These are phyloP conservation scores for Citrullus amarus DNA, from an alignment of 306 rosid species.

Conservation along the genomic window DNA sequence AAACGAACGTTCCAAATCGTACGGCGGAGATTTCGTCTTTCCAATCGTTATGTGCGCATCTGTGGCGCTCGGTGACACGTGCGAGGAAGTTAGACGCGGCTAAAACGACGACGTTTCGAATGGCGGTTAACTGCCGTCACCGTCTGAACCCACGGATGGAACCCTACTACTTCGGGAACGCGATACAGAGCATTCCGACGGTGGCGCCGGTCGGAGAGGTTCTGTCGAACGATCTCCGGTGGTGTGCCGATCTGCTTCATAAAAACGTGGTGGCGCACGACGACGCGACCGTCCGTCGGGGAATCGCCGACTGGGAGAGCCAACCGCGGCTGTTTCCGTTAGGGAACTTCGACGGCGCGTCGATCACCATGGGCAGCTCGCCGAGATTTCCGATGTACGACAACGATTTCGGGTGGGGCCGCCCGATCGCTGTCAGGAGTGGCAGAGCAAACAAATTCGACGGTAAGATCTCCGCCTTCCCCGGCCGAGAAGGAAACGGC, in stretches of 20 bases:
- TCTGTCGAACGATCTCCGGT: slow-evolving; percentile 6
- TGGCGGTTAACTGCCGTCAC: slow-evolving; percentile 20
- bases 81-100: slow-evolving; percentile 7
- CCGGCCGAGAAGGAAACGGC: slow-evolving; percentile 12
- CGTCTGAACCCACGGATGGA: slow-evolving; percentile 9
- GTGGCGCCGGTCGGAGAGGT: slow-evolving; percentile 8
- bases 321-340: slow-evolving; percentile 12
- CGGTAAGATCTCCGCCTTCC: slow-evolving; percentile 20
- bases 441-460: slow-evolving; percentile 17
- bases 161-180: slow-evolving; percentile 12
- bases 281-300: slow-evolving; percentile 15
- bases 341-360: slow-evolving; percentile 15
- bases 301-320: slow-evolving; percentile 13
- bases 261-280: slow-evolving; percentile 12
- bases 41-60: slow-evolving; percentile 9
- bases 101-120: slow-evolving; percentile 14
- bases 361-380: slow-evolving; percentile 19
- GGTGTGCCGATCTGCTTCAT: slow-evolving; percentile 14
- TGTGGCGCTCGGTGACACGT: slow-evolving; percentile 14
- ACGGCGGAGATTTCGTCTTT: slow-evolving; percentile 17
- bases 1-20: slow-evolving; percentile 8
- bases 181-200: slow-evolving; percentile 17
- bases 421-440: slow-evolving; percentile 12
- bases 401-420: slow-evolving; percentile 18
- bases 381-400: slow-evolving; percentile 18